Base-by-base conservation (phyloP, 2,329 filamentous ascomycete genomes). In the Penicillium italicum region DNA sequence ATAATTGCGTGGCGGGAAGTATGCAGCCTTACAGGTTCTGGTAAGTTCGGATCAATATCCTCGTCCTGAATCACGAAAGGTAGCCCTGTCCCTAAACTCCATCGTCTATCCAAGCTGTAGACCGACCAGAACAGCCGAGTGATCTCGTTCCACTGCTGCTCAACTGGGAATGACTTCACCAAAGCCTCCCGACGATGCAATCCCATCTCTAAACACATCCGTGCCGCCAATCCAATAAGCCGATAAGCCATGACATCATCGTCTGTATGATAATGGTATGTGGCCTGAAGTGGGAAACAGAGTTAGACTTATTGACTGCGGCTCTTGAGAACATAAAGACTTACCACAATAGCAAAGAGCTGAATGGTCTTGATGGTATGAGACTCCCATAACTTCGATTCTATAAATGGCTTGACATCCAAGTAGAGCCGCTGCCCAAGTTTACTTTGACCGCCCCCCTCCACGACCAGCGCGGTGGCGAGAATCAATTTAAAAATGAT, bases 161-260 rank as follows among this genome's bases (percentile, higher is more conserved):
- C 85, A 60, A 88, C 83, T 8, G 80, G 74, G 44, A 93, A 90
- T 18, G 80, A 78, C 55, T 82, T 84, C 50, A 85, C 77, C 55
- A 96, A 80, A 0, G 87, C 89, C 60, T 90, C 87, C 54, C 85
- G 82, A 40, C 90, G 84, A 75, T 96, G 90, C n/a, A 96, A 79
- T 2, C 91, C 92, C 56, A 95, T 78, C 70, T 91, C 89, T 28
- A 91, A 76, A 60, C 90, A 95, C 71, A 94, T 82, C 5, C 91
- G 83, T 14, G 88, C 85, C 4, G 91, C 89, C 59, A 95, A 82
- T 1, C 92, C 92, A 69, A 95, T 92, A 42, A 94, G 81, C 12
- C 92, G 85, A 87, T 93, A 97, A 0, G 91, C 89, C 50, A 94
- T 81, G 3, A 88, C 82, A 71, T 97, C 92, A 60, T 96, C 90